phyloP scores from a whole-genome alignment of 306 rosid genomes.

The Prunus padus region DNA sequence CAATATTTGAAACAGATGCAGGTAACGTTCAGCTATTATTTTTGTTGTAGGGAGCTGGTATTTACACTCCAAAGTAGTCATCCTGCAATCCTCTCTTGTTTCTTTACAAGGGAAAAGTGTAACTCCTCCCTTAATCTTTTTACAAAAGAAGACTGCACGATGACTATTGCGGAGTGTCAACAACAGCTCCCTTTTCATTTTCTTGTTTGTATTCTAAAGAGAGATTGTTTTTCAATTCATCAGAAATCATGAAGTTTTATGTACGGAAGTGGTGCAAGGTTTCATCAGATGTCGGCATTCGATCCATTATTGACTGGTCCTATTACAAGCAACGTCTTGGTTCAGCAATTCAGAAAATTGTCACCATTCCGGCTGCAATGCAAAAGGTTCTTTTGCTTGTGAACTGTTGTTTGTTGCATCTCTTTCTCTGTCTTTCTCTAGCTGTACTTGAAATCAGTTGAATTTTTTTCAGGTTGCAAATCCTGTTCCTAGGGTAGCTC shows the following conservation, averaged over 20 bases:
- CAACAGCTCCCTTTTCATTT: constrained; percentile 4
- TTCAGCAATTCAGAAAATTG: constrained; percentile 89
- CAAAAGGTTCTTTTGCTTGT: constrained; percentile 69
- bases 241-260: constrained; percentile 90
- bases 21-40: constrained; percentile 47
- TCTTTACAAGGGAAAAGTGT: no score
- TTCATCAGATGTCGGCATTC: constrained; percentile 82
- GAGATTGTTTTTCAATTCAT: constrained; percentile 26
- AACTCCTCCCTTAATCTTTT: no score
- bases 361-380: constrained; percentile 99
- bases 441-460: constrained; percentile 22
- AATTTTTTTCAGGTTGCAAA: constrained; percentile 65
- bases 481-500: constrained; percentile 94
- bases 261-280: constrained; percentile 98
- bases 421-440: constrained; percentile 7
- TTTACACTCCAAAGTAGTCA: no score
- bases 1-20: constrained; percentile 90
- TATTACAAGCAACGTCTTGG: constrained; percentile 95
- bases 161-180: no score
- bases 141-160: no score
- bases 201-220: constrained; percentile 23
- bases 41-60: neutral
- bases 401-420: constrained; percentile 16
- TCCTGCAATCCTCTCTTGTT: no score
- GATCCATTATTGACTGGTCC: constrained; percentile 95